phyloP scores from a whole-genome alignment of 352 stramenopile species.

The Phytophthora cryptogea region DNA sequence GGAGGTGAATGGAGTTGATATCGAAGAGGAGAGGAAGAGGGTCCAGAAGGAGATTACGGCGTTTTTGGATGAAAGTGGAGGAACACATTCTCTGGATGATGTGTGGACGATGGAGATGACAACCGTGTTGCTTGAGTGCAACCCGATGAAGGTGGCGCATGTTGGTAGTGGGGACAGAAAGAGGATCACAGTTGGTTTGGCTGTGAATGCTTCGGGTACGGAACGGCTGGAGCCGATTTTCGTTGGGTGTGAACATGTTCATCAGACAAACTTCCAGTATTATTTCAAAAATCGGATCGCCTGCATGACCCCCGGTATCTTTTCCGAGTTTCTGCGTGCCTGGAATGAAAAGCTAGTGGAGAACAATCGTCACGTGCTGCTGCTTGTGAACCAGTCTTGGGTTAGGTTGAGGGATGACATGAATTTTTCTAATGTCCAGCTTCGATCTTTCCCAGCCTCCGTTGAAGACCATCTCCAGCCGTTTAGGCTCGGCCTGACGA shows the following conservation, averaged over 20 bases:
- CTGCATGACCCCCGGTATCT: conserved; percentile 17
- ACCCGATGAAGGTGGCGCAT: conserved; percentile 2
- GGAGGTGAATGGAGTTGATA: neutral
- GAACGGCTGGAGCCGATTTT: conserved; percentile 19
- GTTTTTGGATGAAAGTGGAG: conserved; percentile 19
- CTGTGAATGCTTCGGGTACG: conserved; percentile 17
- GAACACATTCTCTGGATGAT: conserved; percentile 10
- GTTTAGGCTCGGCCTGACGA: conserved; percentile 13
- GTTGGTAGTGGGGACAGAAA: neutral
- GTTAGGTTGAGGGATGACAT: conserved; percentile 9
- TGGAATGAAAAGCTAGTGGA: conserved; percentile 17
- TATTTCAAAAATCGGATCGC: conserved; percentile 15
- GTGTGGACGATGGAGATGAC: conserved; percentile 30
- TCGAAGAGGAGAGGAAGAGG: conserved; percentile 21
- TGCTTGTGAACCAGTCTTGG: conserved; percentile 15
- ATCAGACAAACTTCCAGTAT: conserved; percentile 1
- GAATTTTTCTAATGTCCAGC: conserved; percentile 15
- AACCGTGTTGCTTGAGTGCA: conserved; percentile 15
- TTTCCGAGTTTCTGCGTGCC: conserved; percentile 7
- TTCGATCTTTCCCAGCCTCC: conserved; percentile 15
- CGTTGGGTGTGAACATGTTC: conserved; percentile 9
- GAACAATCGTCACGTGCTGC: conserved; percentile 14
- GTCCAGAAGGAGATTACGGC: conserved; percentile 2
- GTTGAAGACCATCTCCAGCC: conserved; percentile 13
- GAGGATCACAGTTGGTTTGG: conserved; percentile 19